A percentile compares a stretch with the other conserved stretches of the same genome.
phyloP scores from a whole-genome alignment of 2,329 filamentous ascomycete genomes.

The Nigrospora oryzae region DNA sequence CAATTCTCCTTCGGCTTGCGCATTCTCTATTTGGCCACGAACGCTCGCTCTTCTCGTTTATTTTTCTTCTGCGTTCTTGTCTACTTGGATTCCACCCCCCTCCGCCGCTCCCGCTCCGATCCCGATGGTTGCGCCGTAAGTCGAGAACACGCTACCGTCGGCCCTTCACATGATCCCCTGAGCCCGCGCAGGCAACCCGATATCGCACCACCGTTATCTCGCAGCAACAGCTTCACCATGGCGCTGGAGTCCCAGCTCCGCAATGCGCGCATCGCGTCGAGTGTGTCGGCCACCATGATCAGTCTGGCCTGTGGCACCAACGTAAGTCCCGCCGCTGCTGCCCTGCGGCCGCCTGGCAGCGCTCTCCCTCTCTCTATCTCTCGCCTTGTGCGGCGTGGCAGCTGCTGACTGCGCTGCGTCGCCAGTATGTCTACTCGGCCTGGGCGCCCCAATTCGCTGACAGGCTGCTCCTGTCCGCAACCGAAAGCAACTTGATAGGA shows the following conservation, averaged over 20 bases:
- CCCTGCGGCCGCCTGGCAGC: not conserved
- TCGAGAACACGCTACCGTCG: not conserved
- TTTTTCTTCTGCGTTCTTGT: not conserved
- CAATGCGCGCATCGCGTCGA: constrained; percentile 68
- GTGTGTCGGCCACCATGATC: constrained; percentile 75
- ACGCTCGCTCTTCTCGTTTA: not conserved
- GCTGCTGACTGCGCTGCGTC: constrained; percentile 6
- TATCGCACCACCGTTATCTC: constrained; percentile 1
- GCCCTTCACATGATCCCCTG: not conserved
- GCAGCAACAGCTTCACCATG: constrained; percentile 13
- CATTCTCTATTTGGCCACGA: not conserved
- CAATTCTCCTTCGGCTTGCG: not conserved
- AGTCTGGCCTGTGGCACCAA: constrained; percentile 90
- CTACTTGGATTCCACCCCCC: not conserved
- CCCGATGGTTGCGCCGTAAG: not conserved
- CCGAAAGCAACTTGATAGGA: constrained; percentile 84
- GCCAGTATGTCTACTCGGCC: constrained; percentile 92
- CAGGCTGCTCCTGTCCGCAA: constrained; percentile 78
- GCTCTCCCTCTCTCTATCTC: not conserved
- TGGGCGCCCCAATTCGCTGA: constrained; percentile 96
- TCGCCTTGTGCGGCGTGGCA: not conserved
- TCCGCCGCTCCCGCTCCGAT: not conserved
- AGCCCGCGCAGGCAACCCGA: not conserved
- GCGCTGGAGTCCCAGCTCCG: constrained; percentile 42
- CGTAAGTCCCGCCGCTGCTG: constrained; percentile 38